Base-by-base conservation (phyloP, 257 asterid genomes). In the Jacaranda mimosifolia region DNA sequence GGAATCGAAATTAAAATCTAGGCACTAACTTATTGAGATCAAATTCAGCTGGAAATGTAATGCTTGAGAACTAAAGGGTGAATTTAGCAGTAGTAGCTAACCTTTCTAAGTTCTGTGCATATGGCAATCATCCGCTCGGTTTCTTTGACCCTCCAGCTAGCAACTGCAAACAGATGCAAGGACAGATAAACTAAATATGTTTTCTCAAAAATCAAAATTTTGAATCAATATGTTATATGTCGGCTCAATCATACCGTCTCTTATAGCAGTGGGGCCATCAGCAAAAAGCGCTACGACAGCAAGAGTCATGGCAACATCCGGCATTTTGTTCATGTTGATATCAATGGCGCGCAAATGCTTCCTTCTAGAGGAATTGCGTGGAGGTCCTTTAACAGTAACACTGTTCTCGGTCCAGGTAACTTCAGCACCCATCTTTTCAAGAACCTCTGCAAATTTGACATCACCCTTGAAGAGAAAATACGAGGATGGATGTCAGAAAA, bases 91-190 rank as follows among this genome's bases (percentile, higher is more conserved):
- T 18, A 49, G 48, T 9, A 15, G 36, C 58, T n/a, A 69, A 90
- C 95, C 95, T 90, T 88, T 85, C 91, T 83, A 63, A 90, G 91
- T 77, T 88, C 91, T 40, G 95, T 90, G 83, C 94, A 87, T 82
- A 89, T 84, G 62, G 92, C 94, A 65, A 89, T 89, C 94, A 89
- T 94, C 70, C 97, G 86, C 79, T 94, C 98, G 0, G 98, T 91
- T 90, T 94, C 99, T 91, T 94, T 94, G 38, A 94, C 99, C 84
- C 99, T 95, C 99, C 99, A 95, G 90, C 99, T 95, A 57, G 98
- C 99, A 88, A 95, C 99, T 93, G 89, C 32, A 21, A 78, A 59
- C 46, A 69, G 36, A 64, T n/a, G 58, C 15, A 6, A 52, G 19
- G 3, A 76, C 26, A 66, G 42, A 6, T n/a, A 26, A 45, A 26